Base-by-base conservation (phyloP, 371 early-diverging fungal genomes). In the Entomophthora muscae region DNA sequence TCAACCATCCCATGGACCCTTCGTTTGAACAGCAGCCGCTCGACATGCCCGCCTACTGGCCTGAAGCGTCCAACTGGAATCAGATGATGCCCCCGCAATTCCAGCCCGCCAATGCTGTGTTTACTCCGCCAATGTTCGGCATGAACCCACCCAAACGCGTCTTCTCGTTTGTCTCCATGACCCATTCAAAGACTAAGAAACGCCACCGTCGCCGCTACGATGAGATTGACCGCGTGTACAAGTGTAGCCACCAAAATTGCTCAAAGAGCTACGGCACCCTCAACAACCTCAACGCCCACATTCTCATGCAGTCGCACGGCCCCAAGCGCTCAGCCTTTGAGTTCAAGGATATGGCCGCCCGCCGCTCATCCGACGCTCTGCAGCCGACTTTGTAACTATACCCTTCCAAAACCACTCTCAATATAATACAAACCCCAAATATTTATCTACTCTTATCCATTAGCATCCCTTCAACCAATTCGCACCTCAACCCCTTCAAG, bases 251-350 rank as follows among this genome's bases (percentile, higher is more conserved):
- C 66, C 73, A 68, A 0, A 79, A 77, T 23, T 85, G 86, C 63
- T 71, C 75, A 23, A 85, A 85, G 66, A 69, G 79, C 2, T 85
- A 85, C 66, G 86, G 86, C 32, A 85, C 86, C 0, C 68, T 85
- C 23, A 85, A 85, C 65, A 83, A 85, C 69, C 69, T 85, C 13
- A 85, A 85, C 66, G 81, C 83, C 23, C 86, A 85, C 66, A 81
- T 85, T 23, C 75, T 71, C 32, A 82, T 85, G 83, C 86, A 85
- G 67, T 75, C 75, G 64, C 86, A 85, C 64, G 86, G 77, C 3
- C 66, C 68, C 21, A 76, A 76, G 61, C 69, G 75, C 17, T 67
- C 70, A 31, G 75, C 76, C 1, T 64, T 69, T 52, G 84, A 83
- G 68, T 83, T 83, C 68, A 81, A 82, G 68, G 84, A 80, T 63